Evolutionary conservation across 2,329 filamentous ascomycete genomes (phyloP).

Genomic region (Blastomyces emzantsi): DNA sequence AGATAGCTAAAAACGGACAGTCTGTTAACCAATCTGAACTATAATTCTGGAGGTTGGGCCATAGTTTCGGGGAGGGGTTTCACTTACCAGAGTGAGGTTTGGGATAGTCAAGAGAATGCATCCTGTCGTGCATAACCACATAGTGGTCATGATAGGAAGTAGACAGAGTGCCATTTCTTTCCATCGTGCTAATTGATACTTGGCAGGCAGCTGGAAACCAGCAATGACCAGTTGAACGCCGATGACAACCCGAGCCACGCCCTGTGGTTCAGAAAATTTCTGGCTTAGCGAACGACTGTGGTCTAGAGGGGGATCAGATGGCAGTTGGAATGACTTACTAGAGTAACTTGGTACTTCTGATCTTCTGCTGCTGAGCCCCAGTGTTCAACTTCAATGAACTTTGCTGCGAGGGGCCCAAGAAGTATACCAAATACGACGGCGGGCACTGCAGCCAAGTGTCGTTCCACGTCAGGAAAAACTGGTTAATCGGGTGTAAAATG

Average conservation of each 20-base stretch:
- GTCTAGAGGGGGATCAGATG: not conserved
- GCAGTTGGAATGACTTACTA: slow-evolving; percentile 26
- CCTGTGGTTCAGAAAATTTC: slow-evolving; percentile 21
- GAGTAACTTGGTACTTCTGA: slow-evolving; percentile 33
- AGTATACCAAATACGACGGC: slow-evolving; percentile 47
- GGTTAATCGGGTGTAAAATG: not conserved
- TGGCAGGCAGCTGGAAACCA: slow-evolving; percentile 52
- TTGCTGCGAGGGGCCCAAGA: slow-evolving; percentile 48
- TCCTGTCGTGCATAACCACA: slow-evolving; percentile 51
- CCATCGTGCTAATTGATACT: slow-evolving; percentile 44
- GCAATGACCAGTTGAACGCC: slow-evolving; percentile 56
- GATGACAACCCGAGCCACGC: slow-evolving; percentile 51
- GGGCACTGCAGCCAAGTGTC: slow-evolving; percentile 37
- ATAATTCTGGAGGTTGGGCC: not conserved
- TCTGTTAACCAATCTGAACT: not conserved
- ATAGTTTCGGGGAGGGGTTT: not conserved
- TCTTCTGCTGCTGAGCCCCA: slow-evolving; percentile 30
- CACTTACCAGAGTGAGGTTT: slow-evolving; percentile 40
- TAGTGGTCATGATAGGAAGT: slow-evolving; percentile 52
- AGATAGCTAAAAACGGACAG: slow-evolving; percentile 31
- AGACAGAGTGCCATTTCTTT: slow-evolving; percentile 49
- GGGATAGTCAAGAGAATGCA: slow-evolving; percentile 50
- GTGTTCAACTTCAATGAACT: slow-evolving; percentile 41
- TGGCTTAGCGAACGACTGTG: slow-evolving; percentile 9
- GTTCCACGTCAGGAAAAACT: not conserved